phyloP scores from a whole-genome alignment of 345 rosid genomes.

The Populus tremula region DNA sequence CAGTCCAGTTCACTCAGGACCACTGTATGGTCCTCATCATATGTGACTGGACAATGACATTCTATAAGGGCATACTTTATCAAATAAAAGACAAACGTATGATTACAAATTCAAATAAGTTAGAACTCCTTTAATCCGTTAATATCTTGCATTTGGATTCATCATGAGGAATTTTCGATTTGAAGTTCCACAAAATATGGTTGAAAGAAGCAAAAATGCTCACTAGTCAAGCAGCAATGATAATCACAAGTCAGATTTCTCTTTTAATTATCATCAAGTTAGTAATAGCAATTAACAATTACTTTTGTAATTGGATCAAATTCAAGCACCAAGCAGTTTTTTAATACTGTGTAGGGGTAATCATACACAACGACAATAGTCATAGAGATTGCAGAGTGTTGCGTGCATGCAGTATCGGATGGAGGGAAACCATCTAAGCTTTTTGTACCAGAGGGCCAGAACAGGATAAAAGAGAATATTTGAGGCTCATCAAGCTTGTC shows the following conservation, averaged over 20 bases:
- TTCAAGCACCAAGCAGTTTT: background rate
- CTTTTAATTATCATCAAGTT: background rate
- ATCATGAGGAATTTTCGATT: background rate
- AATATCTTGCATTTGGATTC: background rate
- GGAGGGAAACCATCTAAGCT: background rate
- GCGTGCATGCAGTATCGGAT: background rate
- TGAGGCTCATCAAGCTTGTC: constrained; percentile 14
- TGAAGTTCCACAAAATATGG: background rate
- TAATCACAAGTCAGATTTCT: background rate
- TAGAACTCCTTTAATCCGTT: background rate
- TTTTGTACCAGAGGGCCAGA: background rate
- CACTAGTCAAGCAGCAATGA: background rate
- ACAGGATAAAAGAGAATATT: constrained; percentile 25
- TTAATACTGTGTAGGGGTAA: background rate
- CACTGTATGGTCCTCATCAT: constrained; percentile 3
- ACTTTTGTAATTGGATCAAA: background rate
- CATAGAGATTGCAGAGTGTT: background rate
- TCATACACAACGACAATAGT: background rate
- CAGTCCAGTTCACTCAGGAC: background rate
- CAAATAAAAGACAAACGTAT: background rate
- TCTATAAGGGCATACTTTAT: background rate
- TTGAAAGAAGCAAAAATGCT: background rate
- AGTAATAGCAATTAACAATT: background rate
- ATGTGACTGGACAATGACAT: background rate
- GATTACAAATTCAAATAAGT: background rate